A percentile compares a stretch with the other conserved stretches of the same genome.
phyloP scores from a whole-genome alignment of 129 eudicot genomes.

The Tagetes erecta region DNA sequence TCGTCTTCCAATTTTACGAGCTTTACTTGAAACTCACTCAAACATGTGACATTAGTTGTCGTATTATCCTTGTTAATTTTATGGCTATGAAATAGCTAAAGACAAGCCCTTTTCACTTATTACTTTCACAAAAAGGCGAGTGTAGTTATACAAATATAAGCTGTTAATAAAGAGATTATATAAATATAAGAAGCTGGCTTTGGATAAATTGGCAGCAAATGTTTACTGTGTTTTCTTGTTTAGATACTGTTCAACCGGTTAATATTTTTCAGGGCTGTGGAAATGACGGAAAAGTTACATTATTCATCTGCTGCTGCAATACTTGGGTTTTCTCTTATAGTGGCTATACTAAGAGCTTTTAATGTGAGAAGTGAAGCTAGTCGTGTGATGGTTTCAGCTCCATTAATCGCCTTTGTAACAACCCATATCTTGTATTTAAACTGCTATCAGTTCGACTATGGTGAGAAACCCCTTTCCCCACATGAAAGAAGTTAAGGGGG shows the following conservation, averaged over 20 bases:
- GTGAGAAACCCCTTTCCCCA: conserved; percentile 41
- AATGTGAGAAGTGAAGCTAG: conserved; percentile 71
- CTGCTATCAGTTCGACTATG: conserved; percentile 70
- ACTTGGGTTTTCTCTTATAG: conserved; percentile 74
- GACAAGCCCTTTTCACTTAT: conserved; percentile 1
- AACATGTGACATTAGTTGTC: not conserved
- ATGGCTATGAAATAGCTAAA: not conserved
- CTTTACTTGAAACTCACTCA: not conserved
- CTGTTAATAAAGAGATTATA: too few relatives aligned
- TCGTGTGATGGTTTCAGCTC: conserved; percentile 94
- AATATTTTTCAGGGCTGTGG: conserved; percentile 73
- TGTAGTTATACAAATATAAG: not conserved
- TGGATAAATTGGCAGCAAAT: conserved; percentile 18
- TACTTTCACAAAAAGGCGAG: not conserved
- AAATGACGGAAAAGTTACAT: conserved; percentile 68
- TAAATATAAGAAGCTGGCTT: not conserved
- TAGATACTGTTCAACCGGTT: conserved; percentile 18
- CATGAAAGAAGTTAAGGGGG: not conserved
- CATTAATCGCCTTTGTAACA: conserved; percentile 70
- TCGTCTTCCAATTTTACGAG: not conserved
- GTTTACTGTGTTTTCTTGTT: conserved; percentile 4
- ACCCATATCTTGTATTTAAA: conserved; percentile 90
- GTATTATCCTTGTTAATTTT: not conserved
- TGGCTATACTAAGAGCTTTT: conserved; percentile 68
- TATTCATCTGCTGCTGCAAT: conserved; percentile 80